Base-by-base conservation (phyloP, 2,329 filamentous ascomycete species). In the Polychaeton citri region DNA sequence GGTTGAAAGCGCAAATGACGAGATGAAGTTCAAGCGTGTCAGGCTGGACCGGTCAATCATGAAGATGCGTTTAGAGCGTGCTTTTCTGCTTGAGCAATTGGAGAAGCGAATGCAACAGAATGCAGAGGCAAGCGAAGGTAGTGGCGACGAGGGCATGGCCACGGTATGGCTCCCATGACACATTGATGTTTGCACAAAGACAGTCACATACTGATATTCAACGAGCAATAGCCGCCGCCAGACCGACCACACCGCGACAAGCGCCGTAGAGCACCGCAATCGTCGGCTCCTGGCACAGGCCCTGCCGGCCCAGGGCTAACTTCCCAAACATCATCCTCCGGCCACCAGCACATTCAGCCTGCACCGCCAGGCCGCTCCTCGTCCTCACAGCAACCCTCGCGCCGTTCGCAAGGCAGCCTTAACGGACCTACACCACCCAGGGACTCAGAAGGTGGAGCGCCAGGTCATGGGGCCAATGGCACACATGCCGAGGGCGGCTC, bases 1-100 rank as follows among this genome's bases (percentile, higher is more conserved):
- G 58, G 84, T 96, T 50, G 87, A 96, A 58, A 78, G 85, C 41
- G 80, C 85, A 53, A 95, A 95, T 58, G 86, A 94, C 50, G 74
- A 81, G 38, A 80, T 84, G 32, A 76, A 84, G 36, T 66, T 84
- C 36, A 81, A 85, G 35, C 81, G 94, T 44, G 68, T 73, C 28
- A 80, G 87, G 33, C 74, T 93, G 42, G 79, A 82, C 59, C 78
- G 87, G 44, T 81, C 84, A 52, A 80, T 95, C 47, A 81, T 92
- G 58, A 95, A 96, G 64, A 76, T 92, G 69, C 79, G 90, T 34
- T 72, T 96, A 17, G 82, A 92, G 64, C 74, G 85, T 43, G 81
- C 83, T 18, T 66, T 69, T 45, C 58, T 69, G 13, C 59, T 69
- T 17, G 65, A 69, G 37, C 60, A 66, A 40, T 54, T 69, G 18